These are phyloP conservation scores for Xenoacremonium recifei DNA, from an alignment of 2,329 filamentous ascomycete species.

Conservation along the genomic window DNA sequence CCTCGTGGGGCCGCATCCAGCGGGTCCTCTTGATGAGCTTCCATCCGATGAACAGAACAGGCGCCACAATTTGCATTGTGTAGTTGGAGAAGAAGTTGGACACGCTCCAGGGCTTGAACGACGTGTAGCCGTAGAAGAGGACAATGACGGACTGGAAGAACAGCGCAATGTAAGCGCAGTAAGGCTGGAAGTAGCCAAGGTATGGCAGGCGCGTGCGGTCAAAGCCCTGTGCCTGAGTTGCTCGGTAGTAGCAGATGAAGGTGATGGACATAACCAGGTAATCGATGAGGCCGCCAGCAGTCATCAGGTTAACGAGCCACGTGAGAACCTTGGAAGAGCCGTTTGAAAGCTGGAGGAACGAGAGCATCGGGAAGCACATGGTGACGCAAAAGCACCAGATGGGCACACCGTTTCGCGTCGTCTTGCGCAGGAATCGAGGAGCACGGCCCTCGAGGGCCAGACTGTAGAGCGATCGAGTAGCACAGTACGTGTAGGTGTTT, in stretches of 20 bases:
- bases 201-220: conserved; percentile 56
- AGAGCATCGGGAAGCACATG: conserved; percentile 52
- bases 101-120: conserved; percentile 48
- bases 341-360: conserved; percentile 50
- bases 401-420: conserved; percentile 59
- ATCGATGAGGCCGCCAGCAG: conserved; percentile 59
- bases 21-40: conserved; percentile 62
- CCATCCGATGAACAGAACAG: conserved; percentile 57
- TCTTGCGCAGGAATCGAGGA: conserved; percentile 53
- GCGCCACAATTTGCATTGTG: conserved; percentile 54
- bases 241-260: conserved; percentile 49
- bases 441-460: conserved; percentile 51
- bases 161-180: conserved; percentile 48
- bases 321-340: conserved; percentile 48
- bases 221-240: conserved; percentile 50
- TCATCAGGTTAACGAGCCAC: conserved; percentile 57
- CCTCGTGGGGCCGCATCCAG: conserved; percentile 50
- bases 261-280: conserved; percentile 54
- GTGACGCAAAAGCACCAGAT: conserved; percentile 56
- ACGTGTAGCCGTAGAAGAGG: conserved; percentile 55
- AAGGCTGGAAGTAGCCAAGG: conserved; percentile 58
- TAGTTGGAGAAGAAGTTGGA: conserved; percentile 53
- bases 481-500: conserved; percentile 52
- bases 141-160: conserved; percentile 42
- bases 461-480: conserved; percentile 49